Evolutionary conservation across 1,284 basidiomycete genomes (phyloP).

Genomic region (Malassezia dermatis): DNA sequence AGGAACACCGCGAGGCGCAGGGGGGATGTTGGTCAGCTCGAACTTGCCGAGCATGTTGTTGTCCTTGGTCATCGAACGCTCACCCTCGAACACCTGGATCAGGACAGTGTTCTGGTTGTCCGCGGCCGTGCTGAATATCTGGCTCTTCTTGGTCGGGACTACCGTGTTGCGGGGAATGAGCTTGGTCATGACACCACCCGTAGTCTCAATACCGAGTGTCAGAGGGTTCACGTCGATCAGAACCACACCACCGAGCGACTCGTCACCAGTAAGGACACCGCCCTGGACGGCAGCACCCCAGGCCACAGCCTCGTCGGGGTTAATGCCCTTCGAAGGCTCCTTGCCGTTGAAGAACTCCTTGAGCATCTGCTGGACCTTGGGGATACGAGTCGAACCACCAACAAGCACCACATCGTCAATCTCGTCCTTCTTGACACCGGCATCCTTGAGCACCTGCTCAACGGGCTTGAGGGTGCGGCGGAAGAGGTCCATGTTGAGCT

Average conservation of each 20-base stretch:
- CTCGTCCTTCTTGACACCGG: conserved; percentile 93
- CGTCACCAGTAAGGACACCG: conserved; percentile 82
- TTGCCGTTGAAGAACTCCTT: conserved; percentile 82
- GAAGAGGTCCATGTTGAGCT: conserved; percentile 97
- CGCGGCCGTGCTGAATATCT: conserved; percentile 75
- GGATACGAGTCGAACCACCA: conserved; percentile 96
- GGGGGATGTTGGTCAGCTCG: conserved; percentile 81
- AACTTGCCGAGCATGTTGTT: conserved; percentile 97
- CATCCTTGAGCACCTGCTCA: conserved; percentile 95
- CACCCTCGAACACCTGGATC: conserved; percentile 83
- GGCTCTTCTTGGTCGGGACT: conserved; percentile 92
- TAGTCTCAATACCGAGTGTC: conserved; percentile 94
- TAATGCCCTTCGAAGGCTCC: conserved; percentile 84
- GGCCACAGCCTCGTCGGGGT: conserved; percentile 66
- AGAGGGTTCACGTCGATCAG: conserved; percentile 92
- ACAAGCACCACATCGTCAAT: conserved; percentile 80
- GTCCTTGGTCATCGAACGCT: conserved; percentile 89
- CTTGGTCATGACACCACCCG: conserved; percentile 96
- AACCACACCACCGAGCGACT: conserved; percentile 68
- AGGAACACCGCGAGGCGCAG: conserved; percentile 77
- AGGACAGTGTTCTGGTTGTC: conserved; percentile 48
- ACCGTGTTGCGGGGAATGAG: conserved; percentile 93
- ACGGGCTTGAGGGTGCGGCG: conserved; percentile 98
- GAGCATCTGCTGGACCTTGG: conserved; percentile 92
- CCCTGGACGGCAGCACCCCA: conserved; percentile 96